Evolutionary conservation across 2,329 filamentous ascomycete genomes (phyloP), one percentile per base, ranked within the genome.

Genomic region (Penicillium sp.): DNA sequence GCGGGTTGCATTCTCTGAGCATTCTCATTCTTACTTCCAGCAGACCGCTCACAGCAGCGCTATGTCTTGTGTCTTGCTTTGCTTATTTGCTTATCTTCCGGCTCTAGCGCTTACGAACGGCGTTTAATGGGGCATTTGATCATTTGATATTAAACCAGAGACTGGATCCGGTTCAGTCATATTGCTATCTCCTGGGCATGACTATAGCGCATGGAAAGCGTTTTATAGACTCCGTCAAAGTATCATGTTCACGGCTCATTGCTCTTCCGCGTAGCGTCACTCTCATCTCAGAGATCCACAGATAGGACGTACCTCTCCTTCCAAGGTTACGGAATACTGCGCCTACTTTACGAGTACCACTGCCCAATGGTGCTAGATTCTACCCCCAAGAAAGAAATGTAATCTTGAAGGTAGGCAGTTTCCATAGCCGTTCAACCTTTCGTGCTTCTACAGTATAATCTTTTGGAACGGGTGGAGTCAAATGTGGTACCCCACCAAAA

Each of bases 81-180:
- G 18, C 29, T 43, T 59, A 14, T 49, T 47, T 32, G 5, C 18
- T 42, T 44, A 27, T 48, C 34, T 49, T 45, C 24, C 45, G 49
- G 53, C 55, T 49, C 46, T 46, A 59, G 60, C 56, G 60, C 60
- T 62, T 54, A 39, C 49, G 44, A 56, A 21, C 44, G 62, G 63
- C 56, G 58, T 60, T 59, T 2, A n/a, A 40, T 32, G 42, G 54
- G 53, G 18, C 18, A 18, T 18, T 18, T 18, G 18, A 18, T 18
- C 43, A 43, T 54, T 49, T 57, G 49, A 27, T 42, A 44, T 47
- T 44, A 27, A 29, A n/a, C 22, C 11, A 6, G 29, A 29, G 48
- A 10, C 14, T 44, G 14, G 11, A 13, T 13, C 34, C n/a, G 4
- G 14, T 36, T 7, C 34, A 36, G 13, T 13, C 13, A 43, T 27